Evolutionary conservation across 192 early-diverging fungal genomes (phyloP), one percentile per base, ranked within the genome.

Genomic region (Coemansia sp.): DNA sequence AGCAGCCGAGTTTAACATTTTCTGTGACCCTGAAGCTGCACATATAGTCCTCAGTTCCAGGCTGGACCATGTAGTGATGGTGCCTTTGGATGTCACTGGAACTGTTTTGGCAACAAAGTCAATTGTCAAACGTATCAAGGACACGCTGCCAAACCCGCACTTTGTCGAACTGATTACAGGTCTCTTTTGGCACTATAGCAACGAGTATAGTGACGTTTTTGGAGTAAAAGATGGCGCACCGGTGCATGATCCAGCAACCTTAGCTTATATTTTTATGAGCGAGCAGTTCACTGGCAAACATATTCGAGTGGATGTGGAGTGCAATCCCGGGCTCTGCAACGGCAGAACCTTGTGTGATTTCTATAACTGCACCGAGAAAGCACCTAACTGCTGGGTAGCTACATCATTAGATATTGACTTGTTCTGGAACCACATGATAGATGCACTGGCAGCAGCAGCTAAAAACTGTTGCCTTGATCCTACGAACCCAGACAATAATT

Each of bases 1-100:
- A 14, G 60, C 61, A 0, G 55, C 65, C 10, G 72, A 74, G 35
- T 74, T 74, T 37, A 74, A 74, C 57, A 48, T 74, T 2, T 69
- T 28, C 23, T 61, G 52, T 20, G 72, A 74, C 36, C 67, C 65
- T 3, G 64, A 68, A 39, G 72, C 72, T 4, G 60, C 66, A 0
- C 72, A 74, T 3, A 57, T 57, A 13, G 68, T 70, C 12, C 18
- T 63, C 5, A 36, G 54, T 15, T 33, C 68, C n/a, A 61, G 56
- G 2, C 55, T 70, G 5, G n/a, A 19, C 8, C 56, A 70, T 13
- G 46, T 70, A n/a, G 47, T 49, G 0, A 6, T 70, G 23, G 53
- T 64, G 0, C 68, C 68, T 23, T 53, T 70, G 4, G 61, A 70
- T 30, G 54, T 60, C 38, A 70, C 68, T 0, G 51, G 53, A 18